Evolutionary conservation across 108 stramenopile species (phyloP), one percentile per base, ranked within the genome.

Genomic region (Skeletonema grethae): DNA sequence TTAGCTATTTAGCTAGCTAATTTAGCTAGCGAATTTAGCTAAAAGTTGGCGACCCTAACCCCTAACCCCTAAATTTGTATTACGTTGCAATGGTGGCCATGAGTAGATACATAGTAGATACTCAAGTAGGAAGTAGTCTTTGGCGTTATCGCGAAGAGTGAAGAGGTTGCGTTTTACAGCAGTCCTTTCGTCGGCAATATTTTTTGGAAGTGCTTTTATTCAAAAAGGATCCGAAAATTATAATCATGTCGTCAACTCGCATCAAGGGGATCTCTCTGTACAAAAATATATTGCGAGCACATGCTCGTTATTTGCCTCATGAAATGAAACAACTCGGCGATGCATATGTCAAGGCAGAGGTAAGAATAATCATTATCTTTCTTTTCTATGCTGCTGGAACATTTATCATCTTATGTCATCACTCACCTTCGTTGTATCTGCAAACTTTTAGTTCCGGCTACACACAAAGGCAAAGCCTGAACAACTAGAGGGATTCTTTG

Each of bases 321-420:
- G 50, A 53, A 53, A 53, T 53, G 50, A 53, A 22, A 22, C 50
- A 53, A 22, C 50, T 53, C n/a, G 50, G 50, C 4, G 50, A 53
- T 53, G 50, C 50, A 22, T 53, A 53, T 53, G 50, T 53, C 20
- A 53, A 22, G 50, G 50, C 50, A 7, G 50, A 53, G 50, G 50
- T 53, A 53, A 53, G 50, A 24, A 53, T 0, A 28, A 1, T 28
- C 25, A 28, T 28, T 28, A 28, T 28, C 0, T 18, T 11, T 48
- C 7, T 20, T 9, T 53, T 22, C 9, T 5, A 3, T 53, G 20
- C 9, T 53, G 50, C 22, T 53, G 18, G 18, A 20, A 24, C 7
- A 50, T 20, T 22, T 0, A 24, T 24, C 48, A 50, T 24, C 48
- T 53, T 53, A 0, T 53, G 4, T 43, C 50, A 22, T 53, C 22